A percentile compares a stretch with the other conserved stretches of the same genome.
phyloP scores from a whole-genome alignment of 106 monocot genomes.

The Xerophyta viscosa region DNA sequence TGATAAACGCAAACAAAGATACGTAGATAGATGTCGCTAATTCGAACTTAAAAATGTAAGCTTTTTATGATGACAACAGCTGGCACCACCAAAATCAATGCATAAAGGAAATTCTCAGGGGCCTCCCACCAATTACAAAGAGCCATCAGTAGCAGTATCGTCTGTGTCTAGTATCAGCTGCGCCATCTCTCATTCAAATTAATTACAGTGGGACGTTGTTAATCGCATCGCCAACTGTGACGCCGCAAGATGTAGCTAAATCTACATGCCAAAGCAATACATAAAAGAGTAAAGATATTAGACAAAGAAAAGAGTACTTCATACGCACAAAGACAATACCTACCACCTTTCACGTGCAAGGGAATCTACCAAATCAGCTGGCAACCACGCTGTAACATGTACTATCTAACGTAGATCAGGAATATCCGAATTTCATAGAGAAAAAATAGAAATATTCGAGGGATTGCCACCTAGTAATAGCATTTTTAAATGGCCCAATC shows the following conservation, averaged over 20 bases:
- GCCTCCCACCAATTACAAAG: not conserved
- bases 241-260: not conserved
- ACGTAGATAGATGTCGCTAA: no score
- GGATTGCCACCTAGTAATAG: no score
- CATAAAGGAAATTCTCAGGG: not conserved
- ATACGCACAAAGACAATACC: no score
- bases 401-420: no score
- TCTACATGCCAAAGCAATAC: not conserved
- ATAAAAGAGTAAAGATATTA: not conserved
- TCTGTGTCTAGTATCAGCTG: no score
- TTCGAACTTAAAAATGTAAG: not conserved
- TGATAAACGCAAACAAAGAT: no score
- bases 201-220: not conserved
- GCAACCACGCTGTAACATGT: no score
- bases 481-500: no score
- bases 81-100: conserved; percentile 1
- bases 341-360: no score
- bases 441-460: no score
- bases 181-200: not conserved
- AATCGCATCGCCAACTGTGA: not conserved
- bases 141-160: not conserved
- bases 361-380: no score
- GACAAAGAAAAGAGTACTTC: not conserved
- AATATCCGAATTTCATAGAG: no score
- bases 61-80: not conserved